A percentile compares a stretch with the other conserved stretches of the same genome.
These are phyloP conservation scores for Talaromyces amestolkiae DNA, from an alignment of 2,329 filamentous ascomycete species.

Conservation along the genomic window DNA sequence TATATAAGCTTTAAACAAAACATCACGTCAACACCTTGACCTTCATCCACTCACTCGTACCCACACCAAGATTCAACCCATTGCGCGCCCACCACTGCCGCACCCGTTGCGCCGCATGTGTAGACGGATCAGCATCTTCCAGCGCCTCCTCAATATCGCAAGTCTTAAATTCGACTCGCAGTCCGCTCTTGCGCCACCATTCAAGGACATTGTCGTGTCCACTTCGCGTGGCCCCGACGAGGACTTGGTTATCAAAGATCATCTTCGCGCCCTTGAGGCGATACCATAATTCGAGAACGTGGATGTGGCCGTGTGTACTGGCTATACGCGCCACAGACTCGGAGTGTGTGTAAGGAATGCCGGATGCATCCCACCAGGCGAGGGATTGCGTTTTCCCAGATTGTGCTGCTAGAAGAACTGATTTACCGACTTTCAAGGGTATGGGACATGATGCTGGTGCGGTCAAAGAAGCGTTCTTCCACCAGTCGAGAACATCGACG, in stretches of 20 bases:
- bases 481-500: slow-evolving; percentile 87
- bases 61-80: slow-evolving; percentile 74
- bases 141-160: slow-evolving; percentile 94
- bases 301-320: slow-evolving; percentile 78
- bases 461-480: slow-evolving; percentile 68
- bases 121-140: slow-evolving; percentile 70
- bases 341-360: slow-evolving; percentile 74
- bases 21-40: slow-evolving; percentile 59
- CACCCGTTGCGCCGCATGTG: slow-evolving; percentile 68
- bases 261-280: slow-evolving; percentile 71
- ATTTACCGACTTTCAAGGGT: slow-evolving; percentile 75
- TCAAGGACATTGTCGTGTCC: slow-evolving; percentile 81
- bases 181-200: slow-evolving; percentile 77
- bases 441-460: slow-evolving; percentile 53
- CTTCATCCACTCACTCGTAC: slow-evolving; percentile 88
- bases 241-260: slow-evolving; percentile 76
- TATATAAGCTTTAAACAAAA: slow-evolving; percentile 15
- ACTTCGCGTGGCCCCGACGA: slow-evolving; percentile 83
- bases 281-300: slow-evolving; percentile 80
- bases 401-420: slow-evolving; percentile 78
- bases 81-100: slow-evolving; percentile 85
- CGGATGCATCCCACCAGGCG: slow-evolving; percentile 82
- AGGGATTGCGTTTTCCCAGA: slow-evolving; percentile 74
- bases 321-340: slow-evolving; percentile 82
- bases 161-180: slow-evolving; percentile 86